A percentile compares a stretch with the other conserved stretches of the same genome.
Evolutionary conservation across 202 grass and related monocot genomes (phyloP).

Genomic region (Musa balbisiana): DNA sequence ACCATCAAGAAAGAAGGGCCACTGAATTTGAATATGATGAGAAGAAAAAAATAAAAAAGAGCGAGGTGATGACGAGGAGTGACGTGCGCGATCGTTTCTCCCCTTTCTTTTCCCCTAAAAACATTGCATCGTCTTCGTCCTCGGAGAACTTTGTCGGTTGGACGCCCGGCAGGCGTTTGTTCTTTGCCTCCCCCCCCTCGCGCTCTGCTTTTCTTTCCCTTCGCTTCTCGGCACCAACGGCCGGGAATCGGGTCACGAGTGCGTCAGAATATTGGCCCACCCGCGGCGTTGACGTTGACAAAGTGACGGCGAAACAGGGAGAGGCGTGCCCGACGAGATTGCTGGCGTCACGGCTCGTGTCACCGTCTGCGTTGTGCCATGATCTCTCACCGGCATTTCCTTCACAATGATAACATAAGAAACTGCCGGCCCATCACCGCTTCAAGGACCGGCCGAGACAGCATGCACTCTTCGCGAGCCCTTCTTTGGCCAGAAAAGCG

Average conservation of each 20-base stretch:
- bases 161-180: background rate
- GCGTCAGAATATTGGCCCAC: background rate
- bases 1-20: background rate
- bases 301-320: background rate
- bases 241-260: background rate
- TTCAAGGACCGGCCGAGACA: too few relatives aligned
- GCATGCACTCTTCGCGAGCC: too few relatives aligned
- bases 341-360: background rate
- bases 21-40: background rate
- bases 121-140: background rate
- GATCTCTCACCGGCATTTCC: background rate
- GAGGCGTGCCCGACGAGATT: background rate
- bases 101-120: background rate
- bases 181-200: background rate
- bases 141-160: background rate
- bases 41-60: background rate
- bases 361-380: background rate
- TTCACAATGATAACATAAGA: too few relatives aligned
- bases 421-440: too few relatives aligned
- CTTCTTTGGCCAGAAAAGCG: too few relatives aligned
- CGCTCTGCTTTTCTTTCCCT: background rate
- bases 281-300: background rate
- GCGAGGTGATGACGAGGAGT: background rate
- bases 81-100: background rate
- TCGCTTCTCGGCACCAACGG: background rate